Percentiles rank a stretch among this genome's conserved stretches.
These are phyloP conservation scores for Aspergillus sp. DNA, from an alignment of 2,329 filamentous ascomycete species.

Conservation along the genomic window DNA sequence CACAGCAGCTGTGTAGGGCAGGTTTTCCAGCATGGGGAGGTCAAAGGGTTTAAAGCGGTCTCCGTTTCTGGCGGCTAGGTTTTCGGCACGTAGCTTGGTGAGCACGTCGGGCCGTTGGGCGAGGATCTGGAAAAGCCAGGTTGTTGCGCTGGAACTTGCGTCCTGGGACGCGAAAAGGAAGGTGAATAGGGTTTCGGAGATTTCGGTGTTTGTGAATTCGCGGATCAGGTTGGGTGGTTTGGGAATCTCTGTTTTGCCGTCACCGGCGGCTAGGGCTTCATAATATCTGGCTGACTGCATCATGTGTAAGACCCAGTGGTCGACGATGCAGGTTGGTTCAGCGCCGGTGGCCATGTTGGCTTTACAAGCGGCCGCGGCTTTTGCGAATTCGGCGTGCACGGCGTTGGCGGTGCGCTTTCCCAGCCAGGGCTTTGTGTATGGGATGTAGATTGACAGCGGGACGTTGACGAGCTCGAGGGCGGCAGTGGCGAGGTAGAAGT, in stretches of 20 bases:
- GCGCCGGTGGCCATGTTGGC: conserved; percentile 78
- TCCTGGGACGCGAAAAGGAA: conserved; percentile 57
- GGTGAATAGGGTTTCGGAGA: conserved; percentile 53
- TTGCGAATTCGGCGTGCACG: conserved; percentile 77
- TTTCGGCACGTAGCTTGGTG: conserved; percentile 48
- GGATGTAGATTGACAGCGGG: conserved; percentile 71
- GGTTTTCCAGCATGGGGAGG: conserved; percentile 49
- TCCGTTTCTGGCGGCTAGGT: conserved; percentile 45
- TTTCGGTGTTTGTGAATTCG: conserved; percentile 52
- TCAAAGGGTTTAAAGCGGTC: conserved; percentile 44
- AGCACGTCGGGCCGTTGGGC: conserved; percentile 54
- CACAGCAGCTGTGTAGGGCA: conserved; percentile 54
- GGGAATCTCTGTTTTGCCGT: conserved; percentile 33
- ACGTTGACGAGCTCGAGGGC: conserved; percentile 93
- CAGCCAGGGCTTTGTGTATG: conserved; percentile 86
- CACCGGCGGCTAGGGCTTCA: conserved; percentile 67
- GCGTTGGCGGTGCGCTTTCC: conserved; percentile 85
- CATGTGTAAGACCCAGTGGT: conserved; percentile 82
- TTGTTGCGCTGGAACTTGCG: conserved; percentile 54
- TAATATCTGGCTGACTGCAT: conserved; percentile 74
- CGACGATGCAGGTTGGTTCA: conserved; percentile 79
- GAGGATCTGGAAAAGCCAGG: conserved; percentile 54
- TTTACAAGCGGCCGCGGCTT: conserved; percentile 83
- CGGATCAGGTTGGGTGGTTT: conserved; percentile 49
- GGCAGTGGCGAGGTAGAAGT: conserved; percentile 88